Evolutionary conservation across 352 stramenopile species (phyloP).

Genomic region (Globisporangium radiosum): DNA sequence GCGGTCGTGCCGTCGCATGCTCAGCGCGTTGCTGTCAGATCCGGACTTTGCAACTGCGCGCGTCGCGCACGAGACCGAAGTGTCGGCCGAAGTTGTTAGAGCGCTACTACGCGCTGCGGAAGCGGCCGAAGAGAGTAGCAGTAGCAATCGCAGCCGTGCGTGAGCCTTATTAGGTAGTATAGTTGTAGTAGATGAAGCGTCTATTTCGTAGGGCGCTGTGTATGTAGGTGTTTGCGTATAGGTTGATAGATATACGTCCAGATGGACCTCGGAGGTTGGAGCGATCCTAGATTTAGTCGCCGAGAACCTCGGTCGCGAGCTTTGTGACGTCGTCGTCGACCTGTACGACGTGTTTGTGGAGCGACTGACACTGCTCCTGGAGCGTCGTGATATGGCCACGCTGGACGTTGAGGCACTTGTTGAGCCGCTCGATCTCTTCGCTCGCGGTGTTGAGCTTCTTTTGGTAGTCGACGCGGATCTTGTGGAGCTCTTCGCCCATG

Average conservation of each 20-base stretch:
- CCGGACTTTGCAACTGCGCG: conserved; percentile 28
- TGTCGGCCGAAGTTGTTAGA: conserved; percentile 51
- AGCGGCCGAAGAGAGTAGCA: conserved; percentile 4
- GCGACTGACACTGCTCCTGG: conserved; percentile 75
- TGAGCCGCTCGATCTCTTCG: conserved; percentile 78
- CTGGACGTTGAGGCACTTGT: conserved; percentile 81
- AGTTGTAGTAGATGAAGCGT: neutral
- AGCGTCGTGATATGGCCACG: conserved; percentile 78
- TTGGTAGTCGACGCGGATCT: conserved; percentile 71
- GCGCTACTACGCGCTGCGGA: conserved; percentile 43
- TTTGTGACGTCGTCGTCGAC: conserved; percentile 84
- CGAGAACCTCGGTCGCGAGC: conserved; percentile 72
- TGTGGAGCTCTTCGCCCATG: conserved; percentile 70
- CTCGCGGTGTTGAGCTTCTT: conserved; percentile 79
- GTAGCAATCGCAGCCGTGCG: neutral
- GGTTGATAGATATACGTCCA: neutral
- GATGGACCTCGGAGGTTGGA: neutral
- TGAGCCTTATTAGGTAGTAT: no score
- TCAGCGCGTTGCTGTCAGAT: conserved; percentile 57
- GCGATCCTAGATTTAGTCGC: conserved; percentile 24
- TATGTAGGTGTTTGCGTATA: conserved; percentile 1
- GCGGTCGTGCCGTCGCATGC: conserved; percentile 45
- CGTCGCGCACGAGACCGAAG: conserved; percentile 31
- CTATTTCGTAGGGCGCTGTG: conserved; percentile 5
- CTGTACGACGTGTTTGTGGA: conserved; percentile 81